Evolutionary conservation across 2,329 filamentous ascomycete species (phyloP).

Genomic region (Trichoderma semiorbis): DNA sequence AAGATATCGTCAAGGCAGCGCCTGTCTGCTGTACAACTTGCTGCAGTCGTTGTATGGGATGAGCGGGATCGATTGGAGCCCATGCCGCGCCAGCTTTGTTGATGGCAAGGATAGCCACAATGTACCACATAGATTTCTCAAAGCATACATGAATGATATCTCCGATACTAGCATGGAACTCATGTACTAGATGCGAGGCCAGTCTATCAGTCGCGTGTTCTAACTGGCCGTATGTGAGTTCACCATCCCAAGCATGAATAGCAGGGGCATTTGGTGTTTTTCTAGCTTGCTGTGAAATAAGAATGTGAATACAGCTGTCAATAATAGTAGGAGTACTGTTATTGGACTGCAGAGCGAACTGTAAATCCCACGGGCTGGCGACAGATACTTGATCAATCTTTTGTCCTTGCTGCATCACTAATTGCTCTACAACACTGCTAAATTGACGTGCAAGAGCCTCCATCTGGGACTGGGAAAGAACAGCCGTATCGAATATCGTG

Average conservation of each 20-base stretch:
- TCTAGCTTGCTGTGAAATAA: not conserved
- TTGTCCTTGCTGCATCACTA: not conserved
- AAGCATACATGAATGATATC: conserved; percentile 11
- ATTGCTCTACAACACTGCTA: not conserved
- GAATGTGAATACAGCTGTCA: not conserved
- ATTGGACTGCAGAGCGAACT: not conserved
- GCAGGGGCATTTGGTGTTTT: not conserved
- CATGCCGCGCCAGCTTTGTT: conserved; percentile 14
- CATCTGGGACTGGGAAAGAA: not conserved
- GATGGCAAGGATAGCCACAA: conserved; percentile 11
- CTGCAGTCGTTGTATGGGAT: conserved; percentile 6
- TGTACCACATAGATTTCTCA: conserved; percentile 14
- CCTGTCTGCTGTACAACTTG: conserved; percentile 4
- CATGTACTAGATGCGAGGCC: not conserved
- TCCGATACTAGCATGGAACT: not conserved
- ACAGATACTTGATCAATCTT: not conserved
- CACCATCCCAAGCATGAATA: not conserved
- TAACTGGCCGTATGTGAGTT: not conserved
- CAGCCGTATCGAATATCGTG: not conserved
- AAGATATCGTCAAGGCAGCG: not conserved
- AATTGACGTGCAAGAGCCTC: not conserved
- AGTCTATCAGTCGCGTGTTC: not conserved
- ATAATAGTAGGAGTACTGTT: not conserved
- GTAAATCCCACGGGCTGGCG: not conserved
- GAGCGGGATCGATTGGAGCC: conserved; percentile 3